Percentiles rank a stretch among this genome's conserved stretches.
Evolutionary conservation across 768 basidiomycete species (phyloP).

Genomic region (Mycena galopus): DNA sequence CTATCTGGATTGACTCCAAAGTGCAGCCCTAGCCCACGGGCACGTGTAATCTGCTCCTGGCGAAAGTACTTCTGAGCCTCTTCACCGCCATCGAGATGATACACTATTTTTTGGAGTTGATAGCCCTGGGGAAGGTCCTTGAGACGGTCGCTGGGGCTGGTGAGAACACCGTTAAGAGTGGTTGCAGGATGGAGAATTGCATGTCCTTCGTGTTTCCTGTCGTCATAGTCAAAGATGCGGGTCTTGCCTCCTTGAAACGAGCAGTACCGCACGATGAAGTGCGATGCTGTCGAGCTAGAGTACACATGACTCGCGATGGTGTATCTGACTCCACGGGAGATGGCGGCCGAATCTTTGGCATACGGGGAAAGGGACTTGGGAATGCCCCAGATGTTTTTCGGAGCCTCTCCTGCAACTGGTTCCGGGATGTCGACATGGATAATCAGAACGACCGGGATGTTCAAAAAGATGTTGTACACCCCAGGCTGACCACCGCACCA

Average conservation of each 20-base stretch:
- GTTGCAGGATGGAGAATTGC: neutral
- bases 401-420: no score
- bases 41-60: no score
- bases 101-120: no score
- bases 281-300: neutral
- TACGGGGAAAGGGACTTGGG: no score
- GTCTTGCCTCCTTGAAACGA: neutral
- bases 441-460: constrained; percentile 15
- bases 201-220: neutral
- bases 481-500: constrained; percentile 3
- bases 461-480: constrained; percentile 14
- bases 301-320: neutral
- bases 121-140: no score
- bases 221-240: neutral
- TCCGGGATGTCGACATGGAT: no score
- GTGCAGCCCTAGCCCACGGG: no score
- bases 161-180: neutral
- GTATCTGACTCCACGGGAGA: neutral
- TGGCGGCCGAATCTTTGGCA: no score
- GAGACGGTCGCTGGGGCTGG: neutral
- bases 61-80: no score
- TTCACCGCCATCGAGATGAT: no score
- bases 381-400: no score
- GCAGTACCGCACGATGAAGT: neutral
- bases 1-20: no score